Evolutionary conservation across 805 yeast species (phyloP).

Genomic region (Clavispora fructus): DNA sequence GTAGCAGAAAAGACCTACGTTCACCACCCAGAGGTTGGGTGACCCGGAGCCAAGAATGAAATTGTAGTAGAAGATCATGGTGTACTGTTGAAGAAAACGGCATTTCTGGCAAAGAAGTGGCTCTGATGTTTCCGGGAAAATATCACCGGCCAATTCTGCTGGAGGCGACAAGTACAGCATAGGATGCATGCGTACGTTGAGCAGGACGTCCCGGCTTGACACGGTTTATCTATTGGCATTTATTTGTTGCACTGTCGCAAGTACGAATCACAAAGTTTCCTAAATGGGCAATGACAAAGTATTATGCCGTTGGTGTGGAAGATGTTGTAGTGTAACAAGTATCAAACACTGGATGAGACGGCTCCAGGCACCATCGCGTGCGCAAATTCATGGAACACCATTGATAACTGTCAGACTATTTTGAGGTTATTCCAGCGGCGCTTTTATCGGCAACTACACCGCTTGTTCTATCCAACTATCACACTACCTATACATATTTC

Average conservation of each 20-base stretch:
- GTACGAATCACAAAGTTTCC: not conserved
- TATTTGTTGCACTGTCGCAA: not conserved
- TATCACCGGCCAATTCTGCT: not conserved
- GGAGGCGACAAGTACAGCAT: not conserved
- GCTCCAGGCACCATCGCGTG: too few species aligned
- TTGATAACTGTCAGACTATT: too few species aligned
- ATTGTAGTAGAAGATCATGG: conserved; percentile 9
- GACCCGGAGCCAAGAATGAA: conserved; percentile 7
- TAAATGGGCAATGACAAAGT: not conserved
- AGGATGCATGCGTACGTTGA: not conserved
- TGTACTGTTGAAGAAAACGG: not conserved
- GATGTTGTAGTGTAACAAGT: not conserved
- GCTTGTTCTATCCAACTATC: too few species aligned
- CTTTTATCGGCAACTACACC: too few species aligned
- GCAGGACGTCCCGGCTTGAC: too few species aligned
- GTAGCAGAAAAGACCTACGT: conserved; percentile 2
- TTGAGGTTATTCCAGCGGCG: too few species aligned
- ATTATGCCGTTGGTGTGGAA: not conserved
- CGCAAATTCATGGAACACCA: too few species aligned
- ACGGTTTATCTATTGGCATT: not conserved
- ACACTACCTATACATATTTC: too few species aligned
- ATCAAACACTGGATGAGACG: too few species aligned
- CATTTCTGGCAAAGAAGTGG: not conserved
- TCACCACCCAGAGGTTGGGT: conserved; percentile 10
- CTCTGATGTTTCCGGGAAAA: not conserved